Conservation (phyloP, 257 asterid genomes). For the Petunia secreta region DNA sequence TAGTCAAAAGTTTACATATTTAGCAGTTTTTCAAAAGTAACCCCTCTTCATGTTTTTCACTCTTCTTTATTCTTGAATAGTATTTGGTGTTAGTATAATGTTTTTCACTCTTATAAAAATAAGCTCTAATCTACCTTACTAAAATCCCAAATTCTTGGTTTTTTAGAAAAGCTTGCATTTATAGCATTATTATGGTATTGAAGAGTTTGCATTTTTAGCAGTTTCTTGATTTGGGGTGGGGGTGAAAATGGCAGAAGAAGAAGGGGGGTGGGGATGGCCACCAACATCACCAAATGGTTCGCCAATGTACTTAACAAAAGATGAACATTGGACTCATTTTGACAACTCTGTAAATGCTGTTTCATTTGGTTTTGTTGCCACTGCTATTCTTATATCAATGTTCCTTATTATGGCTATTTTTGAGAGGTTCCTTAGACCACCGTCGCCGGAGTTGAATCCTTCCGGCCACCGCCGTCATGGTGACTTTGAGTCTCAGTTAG, state of each 20-base stretch:
- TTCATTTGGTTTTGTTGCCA: conserved; percentile 93
- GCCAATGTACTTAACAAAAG: conserved; percentile 58
- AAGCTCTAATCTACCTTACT: too few species aligned
- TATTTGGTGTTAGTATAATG: too few species aligned
- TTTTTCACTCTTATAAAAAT: too few species aligned
- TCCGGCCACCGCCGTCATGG: conserved; percentile 40
- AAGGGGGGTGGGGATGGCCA: conserved; percentile 60
- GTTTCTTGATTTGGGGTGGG: neutral
- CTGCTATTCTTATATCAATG: conserved; percentile 92
- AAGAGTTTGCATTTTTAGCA: neutral
- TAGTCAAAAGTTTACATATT: neutral
- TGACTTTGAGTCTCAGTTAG: conserved; percentile 62
- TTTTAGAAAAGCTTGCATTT: neutral
- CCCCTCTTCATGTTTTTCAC: too few species aligned
- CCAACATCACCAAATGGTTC: conserved; percentile 52
- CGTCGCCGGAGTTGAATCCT: conserved; percentile 59
- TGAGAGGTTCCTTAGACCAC: conserved; percentile 73
- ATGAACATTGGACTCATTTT: conserved; percentile 86
- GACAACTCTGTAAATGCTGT: conserved; percentile 90
- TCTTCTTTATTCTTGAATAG: too few species aligned
- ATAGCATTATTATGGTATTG: too few species aligned
- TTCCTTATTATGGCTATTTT: conserved; percentile 92
- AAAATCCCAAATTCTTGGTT: neutral
- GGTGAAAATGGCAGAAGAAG: conserved; percentile 64
- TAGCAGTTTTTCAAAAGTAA: too few species aligned